phyloP scores from a whole-genome alignment of 352 stramenopile species.

The Globisporangium irregulare region DNA sequence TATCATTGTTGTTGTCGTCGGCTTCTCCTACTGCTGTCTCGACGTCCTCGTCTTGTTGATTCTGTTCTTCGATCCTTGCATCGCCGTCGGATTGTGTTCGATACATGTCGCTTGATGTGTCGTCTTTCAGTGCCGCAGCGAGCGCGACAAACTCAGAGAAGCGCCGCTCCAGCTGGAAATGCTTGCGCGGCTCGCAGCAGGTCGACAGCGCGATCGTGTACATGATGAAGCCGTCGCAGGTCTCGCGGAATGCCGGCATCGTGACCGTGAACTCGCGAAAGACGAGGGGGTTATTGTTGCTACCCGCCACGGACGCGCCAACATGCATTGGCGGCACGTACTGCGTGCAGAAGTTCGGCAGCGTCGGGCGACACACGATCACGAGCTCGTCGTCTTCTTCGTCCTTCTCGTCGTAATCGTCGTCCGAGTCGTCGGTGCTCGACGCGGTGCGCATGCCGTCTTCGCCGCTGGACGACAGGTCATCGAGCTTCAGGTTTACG shows the following conservation, averaged over 20 bases:
- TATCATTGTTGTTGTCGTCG: not conserved
- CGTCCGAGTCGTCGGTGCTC: slow-evolving; percentile 8
- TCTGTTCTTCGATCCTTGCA: not conserved
- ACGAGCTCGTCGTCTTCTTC: slow-evolving; percentile 61
- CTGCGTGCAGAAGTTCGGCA: slow-evolving; percentile 62
- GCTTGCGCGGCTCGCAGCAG: slow-evolving; percentile 30
- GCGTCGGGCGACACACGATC: slow-evolving; percentile 53
- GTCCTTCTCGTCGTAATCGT: slow-evolving; percentile 16
- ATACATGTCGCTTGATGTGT: not conserved
- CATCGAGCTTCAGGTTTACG: slow-evolving; percentile 11
- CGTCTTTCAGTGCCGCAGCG: slow-evolving; percentile 35
- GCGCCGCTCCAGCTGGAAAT: slow-evolving; percentile 60
- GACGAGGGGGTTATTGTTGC: slow-evolving; percentile 8
- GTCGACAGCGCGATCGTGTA: slow-evolving; percentile 56
- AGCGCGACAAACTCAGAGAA: slow-evolving; percentile 80
- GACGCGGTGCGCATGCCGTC: not conserved
- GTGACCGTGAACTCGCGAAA: slow-evolving; percentile 47
- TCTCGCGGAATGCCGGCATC: slow-evolving; percentile 64
- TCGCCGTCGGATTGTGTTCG: slow-evolving; percentile 6
- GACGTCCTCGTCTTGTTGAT: not conserved
- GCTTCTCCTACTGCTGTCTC: not conserved
- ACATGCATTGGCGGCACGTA: slow-evolving; percentile 29
- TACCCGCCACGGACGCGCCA: not conserved
- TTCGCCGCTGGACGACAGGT: slow-evolving; percentile 9
- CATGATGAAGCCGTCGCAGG: slow-evolving; percentile 54